phyloP scores from a whole-genome alignment of 352 stramenopile species.

The Phytophthora citrophthora region DNA sequence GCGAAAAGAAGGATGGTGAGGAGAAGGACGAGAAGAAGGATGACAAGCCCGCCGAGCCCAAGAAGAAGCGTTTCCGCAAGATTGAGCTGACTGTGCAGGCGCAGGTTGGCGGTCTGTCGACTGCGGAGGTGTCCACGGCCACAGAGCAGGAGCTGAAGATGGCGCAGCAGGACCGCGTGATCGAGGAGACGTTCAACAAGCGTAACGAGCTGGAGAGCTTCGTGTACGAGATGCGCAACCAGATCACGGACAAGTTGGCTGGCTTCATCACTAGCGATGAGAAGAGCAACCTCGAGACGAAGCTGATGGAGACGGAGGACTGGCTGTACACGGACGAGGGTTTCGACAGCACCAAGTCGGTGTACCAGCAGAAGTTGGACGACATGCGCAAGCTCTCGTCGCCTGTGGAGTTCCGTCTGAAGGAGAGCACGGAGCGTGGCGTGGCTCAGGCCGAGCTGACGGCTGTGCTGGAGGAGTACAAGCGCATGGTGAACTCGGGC shows the following conservation, averaged over 20 bases:
- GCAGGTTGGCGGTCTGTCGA: conserved; percentile 63
- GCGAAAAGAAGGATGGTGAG: conserved; percentile 65
- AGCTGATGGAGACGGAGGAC: conserved; percentile 94
- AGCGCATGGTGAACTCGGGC: conserved; percentile 94
- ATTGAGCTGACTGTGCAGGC: conserved; percentile 81
- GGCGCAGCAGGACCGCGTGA: conserved; percentile 95
- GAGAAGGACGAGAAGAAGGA: conserved; percentile 73
- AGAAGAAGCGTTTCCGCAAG: conserved; percentile 97
- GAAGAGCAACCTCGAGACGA: conserved; percentile 84
- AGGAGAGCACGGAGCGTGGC: conserved; percentile 91
- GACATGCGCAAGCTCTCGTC: conserved; percentile 93
- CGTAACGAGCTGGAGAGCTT: conserved; percentile 99
- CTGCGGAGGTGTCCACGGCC: conserved; percentile 60
- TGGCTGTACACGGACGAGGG: conserved; percentile 99
- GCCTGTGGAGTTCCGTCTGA: conserved; percentile 93
- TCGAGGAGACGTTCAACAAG: conserved; percentile 98
- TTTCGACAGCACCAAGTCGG: conserved; percentile 98
- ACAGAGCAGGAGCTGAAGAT: conserved; percentile 95
- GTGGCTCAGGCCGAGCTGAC: conserved; percentile 92
- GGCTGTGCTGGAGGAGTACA: conserved; percentile 95
- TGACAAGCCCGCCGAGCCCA: conserved; percentile 78
- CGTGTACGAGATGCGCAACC: conserved; percentile 99
- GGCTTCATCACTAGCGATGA: conserved; percentile 92
- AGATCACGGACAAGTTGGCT: conserved; percentile 86
- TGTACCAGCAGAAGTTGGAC: conserved; percentile 96